Evolutionary conservation across 2,329 filamentous ascomycete genomes (phyloP), one percentile per base, ranked within the genome.

Genomic region (Dryadomyces quercus-mongolicae): DNA sequence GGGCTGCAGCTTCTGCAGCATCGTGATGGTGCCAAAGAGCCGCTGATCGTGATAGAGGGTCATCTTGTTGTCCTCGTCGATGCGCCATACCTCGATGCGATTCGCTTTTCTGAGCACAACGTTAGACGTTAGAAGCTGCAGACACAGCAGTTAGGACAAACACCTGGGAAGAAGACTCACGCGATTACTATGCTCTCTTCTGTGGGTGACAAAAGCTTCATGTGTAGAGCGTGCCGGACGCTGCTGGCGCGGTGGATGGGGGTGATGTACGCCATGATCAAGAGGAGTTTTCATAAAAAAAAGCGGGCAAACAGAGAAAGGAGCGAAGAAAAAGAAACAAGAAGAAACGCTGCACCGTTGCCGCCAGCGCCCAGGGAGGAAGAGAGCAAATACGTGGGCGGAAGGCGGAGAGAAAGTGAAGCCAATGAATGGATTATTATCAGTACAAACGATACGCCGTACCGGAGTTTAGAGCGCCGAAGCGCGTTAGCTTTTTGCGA

Each of bases 231-330:
- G 78, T 95, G 87, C 54, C 91, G 84, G 59, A 96, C 84, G 72
- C 89, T 95, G 67, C 88, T 96, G 22, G 93, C 86, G 62, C 84
- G 80, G 69, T 98, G 93, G 55, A 98, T 93, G 43, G 93, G 91
- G 58, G 89, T 90, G 64, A 98, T 75, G 68, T 97, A 98, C 52
- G 93, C 87, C 93, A 98, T 98, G 54, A 18, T 9, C 18, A 22
- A 20, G 22, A 3, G 31, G 20, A 16, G n/a, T n/a, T n/a, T n/a
- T n/a, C n/a, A n/a, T n/a, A n/a, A n/a, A n/a, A 49, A 48, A 43
- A 48, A 10, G 21, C 16, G 6, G 46, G 25, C 8, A 31, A 8
- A 31, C 25, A 31, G 8, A 31, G 4, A 8, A 31, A 31, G 25
- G 25, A 31, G 15, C 15, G n/a, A 31, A 4, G 13, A n/a, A 40